Evolutionary conservation across 2,329 filamentous ascomycete genomes (phyloP), one percentile per base, ranked within the genome.

Genomic region (Diplodia seriata): DNA sequence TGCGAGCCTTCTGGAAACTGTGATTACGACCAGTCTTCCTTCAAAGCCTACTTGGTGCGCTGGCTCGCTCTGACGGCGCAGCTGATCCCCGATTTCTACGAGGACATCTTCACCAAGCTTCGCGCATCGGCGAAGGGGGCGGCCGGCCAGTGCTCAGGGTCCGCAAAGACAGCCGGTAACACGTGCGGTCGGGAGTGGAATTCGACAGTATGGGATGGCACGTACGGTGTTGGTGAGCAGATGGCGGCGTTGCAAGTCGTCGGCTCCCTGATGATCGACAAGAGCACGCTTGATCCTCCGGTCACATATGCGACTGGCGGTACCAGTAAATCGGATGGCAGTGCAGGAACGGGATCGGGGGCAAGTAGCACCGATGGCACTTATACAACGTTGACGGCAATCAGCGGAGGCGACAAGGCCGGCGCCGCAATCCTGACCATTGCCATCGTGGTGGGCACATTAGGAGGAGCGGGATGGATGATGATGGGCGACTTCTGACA

Each of bases 21-120:
- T 81, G 89, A 89, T 68, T 83, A 86, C 57, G 92, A 94, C 73
- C 91, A 93, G 83, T 78, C 87, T 69, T 87, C 87, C 1, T 93
- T 90, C 85, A 92, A 92, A 78, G 90, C 89, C 49, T 89, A 89
- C 68, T 81, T 91, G 20, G 84, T 88, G 71, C 85, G 88, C 50
- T 91, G 89, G 87, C 81, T 92, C 71, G 83, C 86, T 4, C 82
- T 85, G 26, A 83, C 86, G 1, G 85, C 86, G 2, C 83, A 89
- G 71, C 68, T 92, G n/a, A 89, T 87, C 0, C 90, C 90, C 0
- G 84, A 83, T 55, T 88, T 86, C 0, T 78, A 78, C 50, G 78
- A 83, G 1, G 79, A 75, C 18, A 88, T 93, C 71, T 78, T 86
- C 68, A 84, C 87, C 0, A 83, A 87, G 38, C 81, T 93, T 7